phyloP scores from a whole-genome alignment of 306 rosid genomes.

The Malus sylvestris region DNA sequence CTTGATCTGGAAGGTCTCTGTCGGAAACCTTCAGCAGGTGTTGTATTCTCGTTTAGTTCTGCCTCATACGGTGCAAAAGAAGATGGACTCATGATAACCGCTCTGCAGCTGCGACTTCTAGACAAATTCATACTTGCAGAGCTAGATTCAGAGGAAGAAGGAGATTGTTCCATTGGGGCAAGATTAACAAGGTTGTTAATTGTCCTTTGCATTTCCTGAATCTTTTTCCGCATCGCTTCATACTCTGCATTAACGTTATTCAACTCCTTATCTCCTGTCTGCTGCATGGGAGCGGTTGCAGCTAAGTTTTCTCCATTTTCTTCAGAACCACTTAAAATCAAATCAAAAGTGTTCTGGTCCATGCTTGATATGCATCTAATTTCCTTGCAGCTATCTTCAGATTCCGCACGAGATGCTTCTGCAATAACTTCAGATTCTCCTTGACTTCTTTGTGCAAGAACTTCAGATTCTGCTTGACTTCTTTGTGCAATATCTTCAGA shows the following conservation, averaged over 20 bases:
- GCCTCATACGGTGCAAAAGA: constrained; percentile 21
- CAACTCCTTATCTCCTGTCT: constrained; percentile 20
- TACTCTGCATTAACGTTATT: constrained; percentile 19
- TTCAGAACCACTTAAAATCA: constrained; percentile 19
- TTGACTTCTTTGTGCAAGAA: constrained; percentile 12
- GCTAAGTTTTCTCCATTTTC: constrained; percentile 28
- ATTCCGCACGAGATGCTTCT: neutral
- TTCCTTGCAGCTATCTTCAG: constrained; percentile 36
- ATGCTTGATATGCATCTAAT: constrained; percentile 32
- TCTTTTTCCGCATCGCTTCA: constrained; percentile 27
- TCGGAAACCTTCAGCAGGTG: constrained; percentile 7
- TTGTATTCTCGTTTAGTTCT: constrained; percentile 21
- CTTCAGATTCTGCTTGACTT: constrained; percentile 15
- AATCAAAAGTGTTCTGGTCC: constrained; percentile 7
- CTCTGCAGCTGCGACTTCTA: constrained; percentile 48
- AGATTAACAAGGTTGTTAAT: constrained; percentile 30
- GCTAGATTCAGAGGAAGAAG: constrained; percentile 18
- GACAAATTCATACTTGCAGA: constrained; percentile 17
- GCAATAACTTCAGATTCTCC: neutral
- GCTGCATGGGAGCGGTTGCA: neutral
- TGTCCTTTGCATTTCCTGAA: constrained; percentile 38
- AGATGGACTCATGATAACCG: constrained; percentile 26
- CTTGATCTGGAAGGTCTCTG: constrained; percentile 18
- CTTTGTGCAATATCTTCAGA: neutral
- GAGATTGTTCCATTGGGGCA: constrained; percentile 37